phyloP scores from a whole-genome alignment of 1,284 basidiomycete genomes.

The Chiua sp. region DNA sequence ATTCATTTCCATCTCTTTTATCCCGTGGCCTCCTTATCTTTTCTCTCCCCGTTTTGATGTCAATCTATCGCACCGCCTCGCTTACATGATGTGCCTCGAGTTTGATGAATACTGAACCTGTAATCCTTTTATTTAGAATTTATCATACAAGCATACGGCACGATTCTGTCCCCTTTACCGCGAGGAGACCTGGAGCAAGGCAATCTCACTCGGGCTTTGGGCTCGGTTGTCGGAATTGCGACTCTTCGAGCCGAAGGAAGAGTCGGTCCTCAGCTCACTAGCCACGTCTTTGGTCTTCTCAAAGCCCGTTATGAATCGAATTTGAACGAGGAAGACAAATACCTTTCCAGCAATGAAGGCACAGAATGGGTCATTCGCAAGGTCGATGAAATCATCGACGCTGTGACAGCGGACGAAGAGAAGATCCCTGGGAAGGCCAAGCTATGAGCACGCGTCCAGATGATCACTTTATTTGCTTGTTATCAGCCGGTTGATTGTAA shows the following conservation, averaged over 20 bases:
- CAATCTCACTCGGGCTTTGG: conserved; percentile 86
- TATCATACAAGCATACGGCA: conserved; percentile 93
- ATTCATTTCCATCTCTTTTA: conserved; percentile 33
- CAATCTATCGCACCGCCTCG: conserved; percentile 37
- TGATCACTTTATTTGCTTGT: conserved; percentile 32
- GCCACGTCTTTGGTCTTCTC: conserved; percentile 93
- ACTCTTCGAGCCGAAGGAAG: conserved; percentile 88
- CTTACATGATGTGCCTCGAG: conserved; percentile 39
- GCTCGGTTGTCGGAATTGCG: conserved; percentile 91
- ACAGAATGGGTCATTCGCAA: conserved; percentile 91
- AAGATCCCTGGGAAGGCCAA: conserved; percentile 54
- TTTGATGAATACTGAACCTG: conserved; percentile 36
- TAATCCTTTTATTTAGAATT: conserved; percentile 63
- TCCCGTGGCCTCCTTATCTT: conserved; percentile 44
- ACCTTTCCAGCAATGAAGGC: conserved; percentile 90
- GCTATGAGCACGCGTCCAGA: conserved; percentile 51
- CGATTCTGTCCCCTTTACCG: conserved; percentile 81
- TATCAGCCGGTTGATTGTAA: conserved; percentile 37
- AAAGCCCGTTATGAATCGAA: conserved; percentile 73
- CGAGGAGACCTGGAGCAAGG: conserved; percentile 70
- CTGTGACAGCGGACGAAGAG: conserved; percentile 57
- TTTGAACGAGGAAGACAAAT: conserved; percentile 78
- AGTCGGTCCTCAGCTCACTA: conserved; percentile 90
- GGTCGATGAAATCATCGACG: conserved; percentile 83
- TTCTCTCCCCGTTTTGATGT: conserved; percentile 22